Base-by-base conservation (phyloP, 345 rosid genomes). In the Isatis tinctoria region DNA sequence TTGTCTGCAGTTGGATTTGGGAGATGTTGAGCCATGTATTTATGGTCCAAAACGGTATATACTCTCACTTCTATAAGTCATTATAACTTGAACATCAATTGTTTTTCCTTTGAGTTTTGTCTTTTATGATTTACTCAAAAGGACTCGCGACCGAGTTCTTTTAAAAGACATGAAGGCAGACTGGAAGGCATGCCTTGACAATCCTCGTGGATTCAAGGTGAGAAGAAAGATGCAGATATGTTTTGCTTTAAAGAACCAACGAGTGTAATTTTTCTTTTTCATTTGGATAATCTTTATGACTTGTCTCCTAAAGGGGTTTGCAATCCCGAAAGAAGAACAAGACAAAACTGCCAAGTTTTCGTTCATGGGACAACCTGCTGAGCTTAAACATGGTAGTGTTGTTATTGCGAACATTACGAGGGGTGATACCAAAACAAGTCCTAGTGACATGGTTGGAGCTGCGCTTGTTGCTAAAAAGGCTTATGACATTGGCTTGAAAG, bases 11-110 rank as follows among this genome's bases (percentile, higher is more conserved):
- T 60, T 92, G 79, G 85, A 90, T 70, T 86, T 92, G 22, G 84
- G 79, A 3, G 88, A 86, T 18, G 95, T 90, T 36, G 97, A 84
- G 77, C 95, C 98, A 35, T 90, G 93, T 81, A 20, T 90, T 44
- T 88, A 95, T 66, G 98, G 98, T 60, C 97, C 98, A 67, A 90
- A 90, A 79, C 74, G 98, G 98, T 88, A 63, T 69, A 72, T 39
- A 14, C 30, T 22, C 24, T 60, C 13, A 44, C 18, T 51, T 37
- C 11, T 10, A 40, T 52, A 9, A 41, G 45, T 41, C 45, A 41
- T 41, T 7, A 41, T 41, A 41, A 41, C 6, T 57, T 58, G 26
- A 59, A 11, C 11, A 36, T 48, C 60, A 30, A 57, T 14, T 45
- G 52, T 28, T 3, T 45, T 36, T 37, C n/a, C 36, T 39, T 32